Evolutionary conservation across 768 basidiomycete species (phyloP), one percentile per base, ranked within the genome.

Genomic region (Grammothele lineata): DNA sequence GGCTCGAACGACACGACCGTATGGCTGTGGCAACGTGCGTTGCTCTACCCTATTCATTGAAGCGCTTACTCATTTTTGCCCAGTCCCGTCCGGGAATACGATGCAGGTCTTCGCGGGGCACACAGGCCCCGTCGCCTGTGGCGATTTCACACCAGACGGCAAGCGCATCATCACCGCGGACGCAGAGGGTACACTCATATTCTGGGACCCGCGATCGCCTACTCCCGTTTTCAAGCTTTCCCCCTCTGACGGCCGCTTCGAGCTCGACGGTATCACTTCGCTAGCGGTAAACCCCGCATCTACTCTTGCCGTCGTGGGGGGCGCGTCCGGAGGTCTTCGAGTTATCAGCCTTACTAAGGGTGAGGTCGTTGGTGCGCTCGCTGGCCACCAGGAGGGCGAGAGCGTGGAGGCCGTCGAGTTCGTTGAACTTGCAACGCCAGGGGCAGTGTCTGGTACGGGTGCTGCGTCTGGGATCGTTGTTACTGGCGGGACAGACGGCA

Each of bases 101-200:
- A 94, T 99, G 87, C 88, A 93, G 61, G 94, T 98, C 7, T 91
- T 98, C 57, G 87, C 90, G 2, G 92, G 92, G 0, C 96, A 99
- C 66, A 82, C 81, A 0, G 80, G 85, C 5, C 68, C 92, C 5
- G 84, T 92, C 4, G 85, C 89, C 38, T 86, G 87, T 50, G 94
- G 95, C 37, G 78, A 84, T 55, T 98, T 95, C 68, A 93, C 92
- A 0, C 91, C 94, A 10, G 90, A 93, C 64, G 93, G 90, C 52
- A 94, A 94, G 74, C 78, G 84, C 48, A 87, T 99, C 51, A 67
- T 97, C 21, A 91, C 94, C 9, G 88, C 89, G 6, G 89, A 89
- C 53, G 80, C 79, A 19, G 86, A 89, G 50, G 90, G 91, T 15
- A 78, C 70, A 4, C 72, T 97, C 27, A 85, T 95, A 38, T 81